A percentile compares a stretch with the other conserved stretches of the same genome.
Evolutionary conservation across 495 filamentous ascomycete species (phyloP).

Genomic region (Lasiosphaeria hispida): DNA sequence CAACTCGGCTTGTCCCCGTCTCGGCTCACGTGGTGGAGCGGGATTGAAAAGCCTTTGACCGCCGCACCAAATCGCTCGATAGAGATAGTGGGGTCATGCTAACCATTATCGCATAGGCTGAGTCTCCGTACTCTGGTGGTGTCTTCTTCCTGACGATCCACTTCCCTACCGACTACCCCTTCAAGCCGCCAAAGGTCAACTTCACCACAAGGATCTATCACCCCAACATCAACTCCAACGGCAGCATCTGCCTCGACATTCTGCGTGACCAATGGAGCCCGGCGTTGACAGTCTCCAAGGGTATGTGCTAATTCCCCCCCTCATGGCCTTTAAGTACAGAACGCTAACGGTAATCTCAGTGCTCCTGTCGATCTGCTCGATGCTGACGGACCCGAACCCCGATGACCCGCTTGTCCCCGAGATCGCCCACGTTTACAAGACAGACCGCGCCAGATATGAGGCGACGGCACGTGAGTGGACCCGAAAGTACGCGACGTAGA

Average conservation of each 20-base stretch:
- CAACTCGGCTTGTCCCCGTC: background rate
- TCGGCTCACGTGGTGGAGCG: slow-evolving; percentile 1
- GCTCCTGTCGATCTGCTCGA: slow-evolving; percentile 97
- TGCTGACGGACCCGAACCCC: slow-evolving; percentile 99
- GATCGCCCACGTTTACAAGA: slow-evolving; percentile 99
- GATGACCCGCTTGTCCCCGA: slow-evolving; percentile 98
- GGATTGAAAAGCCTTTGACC: no score
- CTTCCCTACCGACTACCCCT: slow-evolving; percentile 99
- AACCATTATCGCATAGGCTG: slow-evolving; percentile 54
- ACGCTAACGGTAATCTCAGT: slow-evolving; percentile 50
- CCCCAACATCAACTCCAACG: slow-evolving; percentile 99
- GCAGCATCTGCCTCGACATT: slow-evolving; percentile 98
- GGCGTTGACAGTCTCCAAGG: slow-evolving; percentile 97
- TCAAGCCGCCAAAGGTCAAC: slow-evolving; percentile 99
- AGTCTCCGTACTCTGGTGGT: slow-evolving; percentile 94
- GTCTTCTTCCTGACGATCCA: slow-evolving; percentile 98
- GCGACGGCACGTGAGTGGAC: slow-evolving; percentile 98
- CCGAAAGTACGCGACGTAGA: slow-evolving; percentile 90
- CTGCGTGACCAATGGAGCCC: slow-evolving; percentile 99
- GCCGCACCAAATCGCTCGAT: no score
- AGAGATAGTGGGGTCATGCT: slow-evolving; percentile 1
- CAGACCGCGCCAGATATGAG: slow-evolving; percentile 91
- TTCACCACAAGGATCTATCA: slow-evolving; percentile 99
- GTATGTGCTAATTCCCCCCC: slow-evolving; percentile 46
- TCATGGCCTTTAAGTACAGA: no score